These are phyloP conservation scores for Lachnellula hyalina DNA, from an alignment of 2,329 filamentous ascomycete species.

Conservation along the genomic window DNA sequence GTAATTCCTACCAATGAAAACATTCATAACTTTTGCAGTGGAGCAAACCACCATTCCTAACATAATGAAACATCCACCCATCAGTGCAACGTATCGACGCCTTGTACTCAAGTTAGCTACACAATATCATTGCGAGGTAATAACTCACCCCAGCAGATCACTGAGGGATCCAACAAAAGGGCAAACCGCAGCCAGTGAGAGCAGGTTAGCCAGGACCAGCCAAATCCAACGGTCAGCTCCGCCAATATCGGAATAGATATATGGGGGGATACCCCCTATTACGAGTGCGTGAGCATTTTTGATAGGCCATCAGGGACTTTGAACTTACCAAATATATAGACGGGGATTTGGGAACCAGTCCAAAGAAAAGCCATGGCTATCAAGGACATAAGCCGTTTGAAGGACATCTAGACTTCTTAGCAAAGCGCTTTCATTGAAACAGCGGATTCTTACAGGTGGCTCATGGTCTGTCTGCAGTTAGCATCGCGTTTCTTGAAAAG, in stretches of 20 bases:
- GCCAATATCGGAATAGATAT: slow-evolving; percentile 54
- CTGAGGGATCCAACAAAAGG: slow-evolving; percentile 63
- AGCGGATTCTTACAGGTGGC: slow-evolving; percentile 26
- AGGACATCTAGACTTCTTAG: slow-evolving; percentile 33
- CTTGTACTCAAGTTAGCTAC: neutral
- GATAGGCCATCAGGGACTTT: neutral
- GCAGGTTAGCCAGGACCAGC: neutral
- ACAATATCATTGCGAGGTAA: neutral
- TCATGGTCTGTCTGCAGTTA: slow-evolving; percentile 31
- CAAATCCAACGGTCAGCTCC: slow-evolving; percentile 39
- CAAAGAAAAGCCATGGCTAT: slow-evolving; percentile 55
- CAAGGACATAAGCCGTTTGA: slow-evolving; percentile 56
- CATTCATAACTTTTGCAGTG: slow-evolving; percentile 53
- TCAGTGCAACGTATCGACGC: slow-evolving; percentile 52
- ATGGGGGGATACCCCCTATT: slow-evolving; percentile 42
- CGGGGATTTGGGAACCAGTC: slow-evolving; percentile 56
- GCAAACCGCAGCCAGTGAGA: slow-evolving; percentile 32
- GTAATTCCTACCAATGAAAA: slow-evolving; percentile 48
- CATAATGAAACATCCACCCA: slow-evolving; percentile 48
- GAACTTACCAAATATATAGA: slow-evolving; percentile 43
- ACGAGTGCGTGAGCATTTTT: neutral
- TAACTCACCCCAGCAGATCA: slow-evolving; percentile 48
- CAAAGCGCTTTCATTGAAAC: neutral
- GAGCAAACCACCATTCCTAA: slow-evolving; percentile 55
- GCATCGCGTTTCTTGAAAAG: neutral